Conservation (phyloP, 768 basidiomycete genomes). For the Amanita rubescens region DNA sequence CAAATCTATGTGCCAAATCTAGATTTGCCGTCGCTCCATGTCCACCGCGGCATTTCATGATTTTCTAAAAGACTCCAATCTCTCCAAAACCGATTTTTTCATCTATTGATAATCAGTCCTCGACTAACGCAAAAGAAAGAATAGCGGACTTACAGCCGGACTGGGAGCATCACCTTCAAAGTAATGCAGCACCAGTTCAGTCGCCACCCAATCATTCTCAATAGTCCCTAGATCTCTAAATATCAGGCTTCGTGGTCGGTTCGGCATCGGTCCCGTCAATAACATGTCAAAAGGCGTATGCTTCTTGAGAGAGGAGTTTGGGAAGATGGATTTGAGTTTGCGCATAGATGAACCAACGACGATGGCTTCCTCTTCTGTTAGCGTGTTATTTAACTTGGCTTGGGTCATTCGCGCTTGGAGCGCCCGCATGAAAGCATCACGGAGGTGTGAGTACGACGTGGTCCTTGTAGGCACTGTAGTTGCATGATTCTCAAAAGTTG, state of each 20-base stretch:
- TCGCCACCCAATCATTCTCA: slow-evolving; percentile 68
- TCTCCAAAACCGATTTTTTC: slow-evolving; percentile 41
- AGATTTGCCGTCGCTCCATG: no score
- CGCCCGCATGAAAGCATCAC: slow-evolving; percentile 78
- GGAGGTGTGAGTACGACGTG: slow-evolving; percentile 71
- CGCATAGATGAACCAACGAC: slow-evolving; percentile 55
- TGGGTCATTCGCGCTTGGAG: slow-evolving; percentile 53
- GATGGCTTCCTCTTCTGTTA: slow-evolving; percentile 54
- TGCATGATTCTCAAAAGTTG: not conserved
- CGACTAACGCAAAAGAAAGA: not conserved
- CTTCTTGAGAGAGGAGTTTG: slow-evolving; percentile 60
- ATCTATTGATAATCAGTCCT: slow-evolving; percentile 22
- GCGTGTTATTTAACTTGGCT: slow-evolving; percentile 39
- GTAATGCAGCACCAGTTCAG: slow-evolving; percentile 66
- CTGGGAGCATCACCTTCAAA: slow-evolving; percentile 67
- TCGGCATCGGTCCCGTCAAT: slow-evolving; percentile 48
- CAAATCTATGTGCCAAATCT: no score
- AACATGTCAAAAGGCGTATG: slow-evolving; percentile 63
- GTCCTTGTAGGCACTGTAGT: slow-evolving; percentile 66
- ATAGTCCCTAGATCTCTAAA: slow-evolving; percentile 69
- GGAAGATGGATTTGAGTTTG: slow-evolving; percentile 71
- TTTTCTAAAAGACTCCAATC: slow-evolving; percentile 26
- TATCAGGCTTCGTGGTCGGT: slow-evolving; percentile 45
- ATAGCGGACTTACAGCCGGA: slow-evolving; percentile 46
- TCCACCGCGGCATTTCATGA: no score